These are phyloP conservation scores for Rubia balearica DNA, from an alignment of 305 asterid species.

Conservation along the genomic window DNA sequence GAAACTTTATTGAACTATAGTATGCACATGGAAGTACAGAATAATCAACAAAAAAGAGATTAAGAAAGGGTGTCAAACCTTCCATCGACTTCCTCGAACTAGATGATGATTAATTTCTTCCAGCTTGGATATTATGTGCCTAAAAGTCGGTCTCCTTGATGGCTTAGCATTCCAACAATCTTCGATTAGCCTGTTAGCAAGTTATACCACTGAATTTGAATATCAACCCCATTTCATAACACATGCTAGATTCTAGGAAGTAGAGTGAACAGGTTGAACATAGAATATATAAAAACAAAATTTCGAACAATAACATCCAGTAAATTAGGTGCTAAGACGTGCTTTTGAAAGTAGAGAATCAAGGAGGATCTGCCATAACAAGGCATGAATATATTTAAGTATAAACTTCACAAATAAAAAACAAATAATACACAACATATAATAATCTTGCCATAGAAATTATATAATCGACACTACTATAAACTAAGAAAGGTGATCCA, in stretches of 20 bases:
- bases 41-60: neutral
- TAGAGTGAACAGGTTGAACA: neutral
- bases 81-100: constrained; percentile 52
- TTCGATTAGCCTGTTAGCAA: constrained; percentile 57
- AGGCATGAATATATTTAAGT: neutral
- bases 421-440: neutral
- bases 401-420: neutral
- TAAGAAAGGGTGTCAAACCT: constrained; percentile 26
- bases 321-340: neutral
- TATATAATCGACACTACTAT: no score
- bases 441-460: neutral
- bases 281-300: neutral
- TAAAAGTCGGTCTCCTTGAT: constrained; percentile 52
- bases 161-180: constrained; percentile 61
- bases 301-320: neutral
- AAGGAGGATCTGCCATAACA: neutral
- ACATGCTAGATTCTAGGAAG: neutral
- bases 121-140: constrained; percentile 47
- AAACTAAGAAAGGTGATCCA: no score
- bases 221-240: constrained; percentile 2
- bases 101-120: constrained; percentile 38
- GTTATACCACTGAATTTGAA: constrained; percentile 10
- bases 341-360: neutral
- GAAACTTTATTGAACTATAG: neutral
- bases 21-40: neutral